A percentile compares a stretch with the other conserved stretches of the same genome.
Evolutionary conservation across 2,329 filamentous ascomycete genomes (phyloP).

Genomic region (Fulvia fulva): DNA sequence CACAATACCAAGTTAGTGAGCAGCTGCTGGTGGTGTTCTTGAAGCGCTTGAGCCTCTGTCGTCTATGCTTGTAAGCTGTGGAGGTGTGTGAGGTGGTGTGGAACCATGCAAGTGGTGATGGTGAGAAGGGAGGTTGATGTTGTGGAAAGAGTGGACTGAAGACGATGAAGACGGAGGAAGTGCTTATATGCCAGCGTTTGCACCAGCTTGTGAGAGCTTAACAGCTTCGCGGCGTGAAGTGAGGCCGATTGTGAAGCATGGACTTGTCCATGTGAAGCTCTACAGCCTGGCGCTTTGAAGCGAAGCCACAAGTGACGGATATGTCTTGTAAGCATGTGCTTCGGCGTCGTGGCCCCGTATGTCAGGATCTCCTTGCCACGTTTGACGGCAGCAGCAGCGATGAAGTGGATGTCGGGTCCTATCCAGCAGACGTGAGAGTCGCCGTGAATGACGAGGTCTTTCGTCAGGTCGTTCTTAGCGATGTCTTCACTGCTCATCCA

Average conservation of each 20-base stretch:
- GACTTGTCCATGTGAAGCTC: not conserved
- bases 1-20: not conserved
- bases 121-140: not conserved
- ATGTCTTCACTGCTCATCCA: constrained; percentile 51
- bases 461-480: constrained; percentile 49
- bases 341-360: constrained; percentile 49
- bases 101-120: not conserved
- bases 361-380: constrained; percentile 49
- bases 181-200: not conserved
- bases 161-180: not conserved
- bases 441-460: constrained; percentile 50
- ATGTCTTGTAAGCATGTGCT: constrained; percentile 34
- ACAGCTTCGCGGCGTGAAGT: not conserved
- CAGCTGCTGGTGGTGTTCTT: not conserved
- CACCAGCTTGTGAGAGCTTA: not conserved
- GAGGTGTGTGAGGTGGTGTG: not conserved
- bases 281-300: not conserved
- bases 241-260: not conserved
- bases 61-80: not conserved
- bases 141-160: not conserved
- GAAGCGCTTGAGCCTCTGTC: not conserved
- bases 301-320: constrained; percentile 2
- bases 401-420: constrained; percentile 51
- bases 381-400: constrained; percentile 52
- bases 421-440: constrained; percentile 54